Evolutionary conservation across 306 rosid species (phyloP).

Genomic region (Canavalia gladiata): DNA sequence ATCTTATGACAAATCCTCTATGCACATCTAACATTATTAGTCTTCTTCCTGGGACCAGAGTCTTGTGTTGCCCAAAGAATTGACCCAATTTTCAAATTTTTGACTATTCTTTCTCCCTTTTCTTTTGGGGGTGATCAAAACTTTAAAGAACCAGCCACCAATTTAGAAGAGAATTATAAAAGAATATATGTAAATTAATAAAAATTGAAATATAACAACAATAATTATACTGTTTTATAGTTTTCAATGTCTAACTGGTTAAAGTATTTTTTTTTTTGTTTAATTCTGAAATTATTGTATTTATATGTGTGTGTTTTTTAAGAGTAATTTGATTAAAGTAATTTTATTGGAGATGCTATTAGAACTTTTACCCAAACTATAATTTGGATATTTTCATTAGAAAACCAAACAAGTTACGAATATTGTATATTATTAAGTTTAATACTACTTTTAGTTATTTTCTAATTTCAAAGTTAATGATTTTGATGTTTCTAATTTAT

Average conservation of each 20-base stretch:
- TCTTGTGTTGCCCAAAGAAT: conserved; percentile 22
- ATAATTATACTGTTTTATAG: conserved; percentile 2
- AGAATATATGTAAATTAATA: background rate
- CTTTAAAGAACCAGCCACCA: conserved; percentile 19
- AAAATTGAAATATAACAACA: background rate
- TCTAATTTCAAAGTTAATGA: too few relatives aligned
- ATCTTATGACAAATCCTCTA: background rate
- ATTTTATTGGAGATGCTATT: too few relatives aligned
- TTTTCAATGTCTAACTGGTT: background rate
- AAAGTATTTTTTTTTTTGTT: too few relatives aligned
- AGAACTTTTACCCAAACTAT: too few relatives aligned
- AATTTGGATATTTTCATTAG: too few relatives aligned
- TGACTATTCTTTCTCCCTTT: conserved; percentile 40
- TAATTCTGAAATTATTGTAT: too few relatives aligned
- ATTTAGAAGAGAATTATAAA: conserved; percentile 26
- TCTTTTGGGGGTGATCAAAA: background rate
- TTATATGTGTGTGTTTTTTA: too few relatives aligned
- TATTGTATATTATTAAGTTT: too few relatives aligned
- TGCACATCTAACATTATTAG: background rate
- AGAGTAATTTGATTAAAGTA: too few relatives aligned
- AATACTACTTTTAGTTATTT: too few relatives aligned
- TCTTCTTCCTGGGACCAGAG: conserved; percentile 38
- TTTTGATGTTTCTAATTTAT: too few relatives aligned
- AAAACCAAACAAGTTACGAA: too few relatives aligned
- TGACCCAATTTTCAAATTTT: conserved; percentile 31